A percentile compares a stretch with the other conserved stretches of the same genome.
Evolutionary conservation across 192 early-diverging fungal genomes (phyloP).

Genomic region (Coemansia sp.): DNA sequence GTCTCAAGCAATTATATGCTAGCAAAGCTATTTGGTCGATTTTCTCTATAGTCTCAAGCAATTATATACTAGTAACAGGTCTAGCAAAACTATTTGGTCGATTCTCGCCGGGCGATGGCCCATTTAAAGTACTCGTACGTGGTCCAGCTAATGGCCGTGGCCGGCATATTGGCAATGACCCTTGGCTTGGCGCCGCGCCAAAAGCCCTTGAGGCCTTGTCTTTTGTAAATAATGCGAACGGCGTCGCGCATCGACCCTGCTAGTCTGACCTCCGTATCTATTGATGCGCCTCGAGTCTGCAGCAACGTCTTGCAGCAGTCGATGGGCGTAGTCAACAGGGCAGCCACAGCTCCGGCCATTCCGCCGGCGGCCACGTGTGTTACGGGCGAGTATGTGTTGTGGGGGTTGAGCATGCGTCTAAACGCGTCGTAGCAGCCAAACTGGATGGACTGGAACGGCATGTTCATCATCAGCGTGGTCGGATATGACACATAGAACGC

Average conservation of each 20-base stretch:
- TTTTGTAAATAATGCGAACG: conserved; percentile 70
- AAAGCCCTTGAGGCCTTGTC: conserved; percentile 78
- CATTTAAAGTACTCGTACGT: conserved; percentile 87
- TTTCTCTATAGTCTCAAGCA: too few relatives aligned
- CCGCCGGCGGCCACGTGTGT: conserved; percentile 86
- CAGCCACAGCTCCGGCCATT: conserved; percentile 84
- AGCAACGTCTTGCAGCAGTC: conserved; percentile 95
- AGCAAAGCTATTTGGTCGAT: too few relatives aligned
- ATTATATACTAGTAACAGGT: not conserved
- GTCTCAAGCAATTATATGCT: too few relatives aligned
- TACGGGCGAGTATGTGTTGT: conserved; percentile 77
- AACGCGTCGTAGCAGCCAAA: conserved; percentile 91
- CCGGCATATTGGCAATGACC: conserved; percentile 87
- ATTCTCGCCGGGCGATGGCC: conserved; percentile 56
- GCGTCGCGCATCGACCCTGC: conserved; percentile 73
- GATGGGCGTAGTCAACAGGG: conserved; percentile 87
- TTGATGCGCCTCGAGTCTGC: conserved; percentile 82
- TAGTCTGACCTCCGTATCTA: conserved; percentile 67
- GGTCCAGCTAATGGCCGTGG: conserved; percentile 94
- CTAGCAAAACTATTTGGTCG: not conserved
- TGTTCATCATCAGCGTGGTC: conserved; percentile 89
- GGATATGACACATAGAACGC: conserved; percentile 95
- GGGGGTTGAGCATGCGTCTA: conserved; percentile 78
- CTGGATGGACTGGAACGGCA: conserved; percentile 93
- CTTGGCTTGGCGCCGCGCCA: conserved; percentile 76